Evolutionary conservation across 202 grass and related monocot species (phyloP).

Genomic region (Carex arenaria): DNA sequence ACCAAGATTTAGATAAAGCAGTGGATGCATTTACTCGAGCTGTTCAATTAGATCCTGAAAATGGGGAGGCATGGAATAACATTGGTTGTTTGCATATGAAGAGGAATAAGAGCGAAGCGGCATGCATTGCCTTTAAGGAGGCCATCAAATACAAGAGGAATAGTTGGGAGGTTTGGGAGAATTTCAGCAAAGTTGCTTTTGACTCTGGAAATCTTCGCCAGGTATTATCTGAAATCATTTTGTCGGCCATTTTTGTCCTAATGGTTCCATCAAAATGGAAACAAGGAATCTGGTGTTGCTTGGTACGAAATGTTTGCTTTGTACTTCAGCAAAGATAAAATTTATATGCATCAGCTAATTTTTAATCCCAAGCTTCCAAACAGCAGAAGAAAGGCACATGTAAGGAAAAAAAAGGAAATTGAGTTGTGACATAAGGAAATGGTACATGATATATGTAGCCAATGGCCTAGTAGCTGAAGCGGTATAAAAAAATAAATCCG

Average conservation of each 20-base stretch:
- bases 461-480: background rate
- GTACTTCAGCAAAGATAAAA: background rate
- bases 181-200: conserved; percentile 88
- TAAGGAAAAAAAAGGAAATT: background rate
- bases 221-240: conserved; percentile 36
- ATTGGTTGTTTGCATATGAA: conserved; percentile 98
- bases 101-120: conserved; percentile 66
- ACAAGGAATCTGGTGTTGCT: background rate
- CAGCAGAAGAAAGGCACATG: background rate
- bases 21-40: conserved; percentile 84
- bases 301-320: background rate
- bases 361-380: background rate
- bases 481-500: too few relatives aligned
- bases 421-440: background rate
- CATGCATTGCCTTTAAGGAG: conserved; percentile 92
- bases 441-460: background rate
- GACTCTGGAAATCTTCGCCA: conserved; percentile 56
- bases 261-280: background rate
- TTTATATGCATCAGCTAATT: background rate
- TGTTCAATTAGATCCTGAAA: conserved; percentile 98
- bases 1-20: conserved; percentile 83
- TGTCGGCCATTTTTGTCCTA: background rate
- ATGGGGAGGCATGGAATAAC: conserved; percentile 99
- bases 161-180: conserved; percentile 98
- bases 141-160: conserved; percentile 97